Evolutionary conservation across 2,329 filamentous ascomycete species (phyloP).

Genomic region (Helotiales sp.): DNA sequence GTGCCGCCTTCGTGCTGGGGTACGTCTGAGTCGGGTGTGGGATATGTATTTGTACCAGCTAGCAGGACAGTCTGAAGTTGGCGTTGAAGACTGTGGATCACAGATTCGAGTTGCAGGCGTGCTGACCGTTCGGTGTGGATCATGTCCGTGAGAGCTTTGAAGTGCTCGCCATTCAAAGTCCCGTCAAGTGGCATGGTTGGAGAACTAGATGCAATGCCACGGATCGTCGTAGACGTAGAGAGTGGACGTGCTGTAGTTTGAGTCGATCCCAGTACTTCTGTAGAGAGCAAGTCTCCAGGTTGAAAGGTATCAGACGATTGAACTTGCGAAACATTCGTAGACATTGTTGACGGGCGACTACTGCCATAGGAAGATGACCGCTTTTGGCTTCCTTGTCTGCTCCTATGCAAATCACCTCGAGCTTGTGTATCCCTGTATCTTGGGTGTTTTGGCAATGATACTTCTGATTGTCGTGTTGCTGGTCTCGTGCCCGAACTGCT

Average conservation of each 20-base stretch:
- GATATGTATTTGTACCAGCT: constrained; percentile 19
- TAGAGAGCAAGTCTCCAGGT: constrained; percentile 8
- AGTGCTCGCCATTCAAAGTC: constrained; percentile 51
- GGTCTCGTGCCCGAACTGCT: constrained; percentile 31
- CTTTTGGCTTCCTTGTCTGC: constrained; percentile 24
- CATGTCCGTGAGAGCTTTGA: constrained; percentile 55
- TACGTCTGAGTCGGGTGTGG: constrained; percentile 22
- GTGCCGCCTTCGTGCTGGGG: constrained; percentile 6
- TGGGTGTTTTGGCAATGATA: constrained; percentile 33
- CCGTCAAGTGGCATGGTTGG: constrained; percentile 37
- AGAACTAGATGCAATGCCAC: constrained; percentile 37
- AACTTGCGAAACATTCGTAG: constrained; percentile 36
- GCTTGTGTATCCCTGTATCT: constrained; percentile 26
- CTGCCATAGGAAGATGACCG: constrained; percentile 34
- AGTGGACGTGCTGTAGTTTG: constrained; percentile 36
- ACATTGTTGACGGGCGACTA: constrained; percentile 37
- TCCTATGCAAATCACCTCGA: constrained; percentile 20
- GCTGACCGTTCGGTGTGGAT: constrained; percentile 62
- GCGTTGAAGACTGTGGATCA: constrained; percentile 56
- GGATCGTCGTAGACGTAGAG: constrained; percentile 43
- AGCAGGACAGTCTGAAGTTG: constrained; percentile 30
- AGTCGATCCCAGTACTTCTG: constrained; percentile 8
- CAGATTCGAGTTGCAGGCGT: constrained; percentile 58
- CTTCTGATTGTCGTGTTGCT: constrained; percentile 36
- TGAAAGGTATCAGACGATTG: constrained; percentile 33